Base-by-base conservation (phyloP, 2,329 filamentous ascomycete genomes). In the Aureobasidium melanogenum region DNA sequence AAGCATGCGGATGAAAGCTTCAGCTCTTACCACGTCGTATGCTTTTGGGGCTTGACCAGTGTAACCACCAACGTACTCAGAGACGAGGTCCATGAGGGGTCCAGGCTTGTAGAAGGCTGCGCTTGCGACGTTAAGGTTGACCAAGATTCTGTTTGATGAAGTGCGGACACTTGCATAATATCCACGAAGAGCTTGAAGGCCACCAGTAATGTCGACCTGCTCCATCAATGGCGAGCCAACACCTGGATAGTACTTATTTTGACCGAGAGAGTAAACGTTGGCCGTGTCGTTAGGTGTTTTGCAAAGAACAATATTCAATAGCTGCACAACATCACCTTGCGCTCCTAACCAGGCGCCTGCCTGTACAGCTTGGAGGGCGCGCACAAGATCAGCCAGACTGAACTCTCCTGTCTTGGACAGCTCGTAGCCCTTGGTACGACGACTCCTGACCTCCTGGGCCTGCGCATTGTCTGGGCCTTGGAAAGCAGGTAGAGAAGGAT, bases 101-200 rank as follows among this genome's bases (percentile, higher is more conserved):
- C 65, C 32, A 1, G 75, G 66, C 64, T 81, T 76, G 70, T 84
- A 84, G 67, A 84, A 86, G 0, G 83, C 82, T 2, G 78, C 76
- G 47, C 81, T 80, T 9, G 82, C 82, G 28, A 87, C 83, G 62
- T 88, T 85, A 3, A 87, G 74, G 61, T 88, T 88, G 14, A 87
- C 69, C 0, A 88, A 68, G 5, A 87, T 73, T 3, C 84, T 77
- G 41, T 77, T 79, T 15, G 82, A 81, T 2, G 82, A 80, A 1
- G 82, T 79, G 5, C 85, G 81, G 32, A 84, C 80, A 66, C 83
- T 86, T 12, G 83, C 75, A 67, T 82, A 87, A 70, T 82, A 88
- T 0, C 85, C 85, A 44, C 84, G 77, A 4, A 85, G 69, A 0
- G 83, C 83, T 51, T 81, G 74, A 0, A 88, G 72, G 1, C 83